Evolutionary conservation across 2,329 filamentous ascomycete genomes (phyloP), one percentile per base, ranked within the genome.

Genomic region (Aspergillus versicolor): DNA sequence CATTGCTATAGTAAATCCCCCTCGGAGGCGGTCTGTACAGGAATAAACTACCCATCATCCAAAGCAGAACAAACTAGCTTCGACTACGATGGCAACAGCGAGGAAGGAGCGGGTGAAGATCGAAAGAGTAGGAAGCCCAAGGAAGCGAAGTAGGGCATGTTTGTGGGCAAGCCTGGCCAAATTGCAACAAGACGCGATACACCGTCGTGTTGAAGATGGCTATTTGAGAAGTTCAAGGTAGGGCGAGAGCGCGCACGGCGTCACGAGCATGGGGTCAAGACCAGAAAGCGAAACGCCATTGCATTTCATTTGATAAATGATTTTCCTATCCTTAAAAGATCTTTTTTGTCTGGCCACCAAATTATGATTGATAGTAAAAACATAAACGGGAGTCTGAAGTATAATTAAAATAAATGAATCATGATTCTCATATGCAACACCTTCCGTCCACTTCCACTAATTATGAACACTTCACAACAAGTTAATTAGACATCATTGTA

Each of bases 401-500:
- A 48, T 52, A 27, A 41, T 44, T 27, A 46, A 49, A 44, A 45
- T 13, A 37, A 44, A 58, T 52, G 46, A 57, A 50, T 49, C 47
- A 37, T 37, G 27, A 43, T 46, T 49, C 42, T 48, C 50, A 59
- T 55, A 46, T 37, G 12, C 13, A n/a, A 30, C 27, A 8, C 27
- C 27, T 9, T 30, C 27, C 27, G 11, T 52, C 42, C 52, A 45
- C 47, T 50, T 48, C 54, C 43, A 42, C 57, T 57, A 54, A 57
- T 53, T 57, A 57, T 49, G 46, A 53, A 32, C 46, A 50, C 45
- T 54, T 42, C 27, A 49, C 51, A 62, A 52, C 56, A 44, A 47
- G 48, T 62, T 40, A 64, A 63, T 60, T 57, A 65, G 61, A 67
- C 65, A 63, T 59, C 58, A 63, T 61, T 62, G 63, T 64, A 64